Evolutionary conservation across 805 yeast species (phyloP).

Genomic region (Nakazawaea siamensis): DNA sequence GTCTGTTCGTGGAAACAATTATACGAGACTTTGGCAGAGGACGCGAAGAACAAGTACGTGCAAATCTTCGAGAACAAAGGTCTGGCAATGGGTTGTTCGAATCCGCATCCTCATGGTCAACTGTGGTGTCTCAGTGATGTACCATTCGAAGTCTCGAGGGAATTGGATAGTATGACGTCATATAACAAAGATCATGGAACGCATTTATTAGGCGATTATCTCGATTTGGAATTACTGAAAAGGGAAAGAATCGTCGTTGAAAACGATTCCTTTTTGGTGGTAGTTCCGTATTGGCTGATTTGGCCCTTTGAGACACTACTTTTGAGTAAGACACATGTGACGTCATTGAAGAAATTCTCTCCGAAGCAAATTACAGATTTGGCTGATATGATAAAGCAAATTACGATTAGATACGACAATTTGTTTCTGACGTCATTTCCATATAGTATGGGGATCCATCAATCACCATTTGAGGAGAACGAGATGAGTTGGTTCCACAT

Average conservation of each 20-base stretch:
- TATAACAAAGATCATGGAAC: slow-evolving; percentile 35
- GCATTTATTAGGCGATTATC: slow-evolving; percentile 58
- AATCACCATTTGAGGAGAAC: slow-evolving; percentile 51
- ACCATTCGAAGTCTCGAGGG: slow-evolving; percentile 61
- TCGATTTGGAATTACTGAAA: slow-evolving; percentile 42
- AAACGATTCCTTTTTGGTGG: slow-evolving; percentile 56
- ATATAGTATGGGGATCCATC: slow-evolving; percentile 78
- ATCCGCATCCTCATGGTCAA: slow-evolving; percentile 79
- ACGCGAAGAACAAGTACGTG: slow-evolving; percentile 39
- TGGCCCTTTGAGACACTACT: slow-evolving; percentile 77
- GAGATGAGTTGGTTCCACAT: slow-evolving; percentile 53
- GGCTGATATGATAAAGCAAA: slow-evolving; percentile 40
- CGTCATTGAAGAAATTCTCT: slow-evolving; percentile 39
- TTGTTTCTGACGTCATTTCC: slow-evolving; percentile 65
- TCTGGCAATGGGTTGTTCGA: slow-evolving; percentile 74
- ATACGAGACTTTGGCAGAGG: slow-evolving; percentile 33
- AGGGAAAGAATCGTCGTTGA: slow-evolving; percentile 44
- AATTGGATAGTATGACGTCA: slow-evolving; percentile 39
- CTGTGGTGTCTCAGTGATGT: slow-evolving; percentile 64
- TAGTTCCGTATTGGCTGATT: slow-evolving; percentile 76
- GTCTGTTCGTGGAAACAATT: slow-evolving; percentile 53
- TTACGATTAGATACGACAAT: slow-evolving; percentile 65
- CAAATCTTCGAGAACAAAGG: slow-evolving; percentile 78
- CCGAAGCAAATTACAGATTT: slow-evolving; percentile 42
- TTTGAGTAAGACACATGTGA: slow-evolving; percentile 45